These are phyloP conservation scores for Musa troglodytarum DNA, from an alignment of 176 grass and related monocot species.

Conservation along the genomic window DNA sequence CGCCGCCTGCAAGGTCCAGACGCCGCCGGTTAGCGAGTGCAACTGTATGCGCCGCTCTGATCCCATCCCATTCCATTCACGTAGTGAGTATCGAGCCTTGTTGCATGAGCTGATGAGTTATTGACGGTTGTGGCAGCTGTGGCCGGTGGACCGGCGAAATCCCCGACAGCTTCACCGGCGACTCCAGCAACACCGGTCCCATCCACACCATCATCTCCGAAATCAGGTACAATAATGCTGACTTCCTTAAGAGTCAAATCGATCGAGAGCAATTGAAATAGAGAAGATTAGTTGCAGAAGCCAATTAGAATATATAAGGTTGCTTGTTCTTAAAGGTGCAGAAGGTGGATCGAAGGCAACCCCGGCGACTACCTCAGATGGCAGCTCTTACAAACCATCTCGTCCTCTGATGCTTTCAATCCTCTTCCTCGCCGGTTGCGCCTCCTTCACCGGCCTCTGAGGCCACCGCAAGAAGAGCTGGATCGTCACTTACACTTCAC, in stretches of 20 bases:
- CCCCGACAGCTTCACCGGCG: not conserved
- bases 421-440: not conserved
- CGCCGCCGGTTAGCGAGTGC: slow-evolving; percentile 2
- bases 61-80: not conserved
- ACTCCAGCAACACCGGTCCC: not conserved
- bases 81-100: not conserved
- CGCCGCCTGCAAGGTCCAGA: not conserved
- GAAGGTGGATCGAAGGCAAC: slow-evolving; percentile 1
- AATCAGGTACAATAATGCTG: not conserved
- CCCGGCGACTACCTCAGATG: not conserved
- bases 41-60: not conserved
- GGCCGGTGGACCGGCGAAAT: not conserved
- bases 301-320: not conserved
- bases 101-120: not conserved
- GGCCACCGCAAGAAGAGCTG: not conserved
- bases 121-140: not conserved
- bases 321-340: not conserved
- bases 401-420: not conserved
- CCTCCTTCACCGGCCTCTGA: not conserved
- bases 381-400: not conserved
- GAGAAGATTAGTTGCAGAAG: too few relatives aligned
- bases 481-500: not conserved
- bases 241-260: not conserved
- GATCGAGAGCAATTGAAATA: too few relatives aligned
- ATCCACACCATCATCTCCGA: not conserved